These are phyloP conservation scores for Neurospora sublineolata DNA, from an alignment of 495 filamentous ascomycete species.

Conservation along the genomic window DNA sequence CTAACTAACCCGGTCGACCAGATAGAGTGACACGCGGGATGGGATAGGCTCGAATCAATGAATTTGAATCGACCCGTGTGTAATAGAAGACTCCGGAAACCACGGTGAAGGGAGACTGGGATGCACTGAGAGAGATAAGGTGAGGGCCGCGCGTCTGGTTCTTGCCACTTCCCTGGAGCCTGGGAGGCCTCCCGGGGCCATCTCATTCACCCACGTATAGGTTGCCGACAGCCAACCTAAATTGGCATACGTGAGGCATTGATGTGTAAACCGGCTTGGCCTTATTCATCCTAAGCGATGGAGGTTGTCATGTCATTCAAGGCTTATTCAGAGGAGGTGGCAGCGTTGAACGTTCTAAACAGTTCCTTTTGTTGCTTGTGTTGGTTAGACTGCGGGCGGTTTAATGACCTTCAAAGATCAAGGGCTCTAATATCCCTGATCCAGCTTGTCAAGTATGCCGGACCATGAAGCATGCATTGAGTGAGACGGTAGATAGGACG, in stretches of 20 bases:
- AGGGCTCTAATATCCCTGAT: neutral
- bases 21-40: neutral
- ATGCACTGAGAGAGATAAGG: neutral
- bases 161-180: neutral
- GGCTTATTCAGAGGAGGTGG: neutral
- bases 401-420: neutral
- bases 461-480: neutral
- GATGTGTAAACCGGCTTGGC: neutral
- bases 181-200: neutral
- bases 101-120: neutral
- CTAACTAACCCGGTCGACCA: neutral
- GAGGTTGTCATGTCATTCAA: neutral
- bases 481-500: neutral
- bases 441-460: neutral
- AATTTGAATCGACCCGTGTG: neutral
- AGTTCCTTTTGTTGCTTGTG: neutral
- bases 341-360: neutral
- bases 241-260: neutral
- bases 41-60: neutral
- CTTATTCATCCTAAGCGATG: neutral
- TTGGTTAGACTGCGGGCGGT: neutral
- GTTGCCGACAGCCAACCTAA: neutral
- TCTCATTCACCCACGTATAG: neutral
- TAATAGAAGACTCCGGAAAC: neutral
- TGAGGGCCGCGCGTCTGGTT: neutral